Conservation (phyloP, 306 rosid species). For the Quercus variabilis region DNA sequence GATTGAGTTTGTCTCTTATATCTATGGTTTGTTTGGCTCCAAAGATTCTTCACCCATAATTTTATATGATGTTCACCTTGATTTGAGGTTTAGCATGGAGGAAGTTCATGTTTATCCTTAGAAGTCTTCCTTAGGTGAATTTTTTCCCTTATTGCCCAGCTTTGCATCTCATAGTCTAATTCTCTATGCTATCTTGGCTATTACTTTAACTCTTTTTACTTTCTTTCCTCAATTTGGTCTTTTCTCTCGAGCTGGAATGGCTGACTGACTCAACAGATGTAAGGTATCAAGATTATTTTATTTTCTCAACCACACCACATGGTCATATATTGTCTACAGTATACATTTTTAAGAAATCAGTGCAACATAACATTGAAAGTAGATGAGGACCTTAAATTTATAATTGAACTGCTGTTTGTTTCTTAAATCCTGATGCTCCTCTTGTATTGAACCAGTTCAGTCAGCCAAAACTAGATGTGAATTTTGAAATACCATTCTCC, state of each 20-base stretch:
- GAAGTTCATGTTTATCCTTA: neutral
- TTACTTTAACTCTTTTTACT: neutral
- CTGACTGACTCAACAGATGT: neutral
- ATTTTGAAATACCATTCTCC: neutral
- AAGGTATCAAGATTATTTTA: neutral
- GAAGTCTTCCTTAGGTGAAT: neutral
- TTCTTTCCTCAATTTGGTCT: neutral
- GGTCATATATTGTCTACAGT: too few relatives aligned
- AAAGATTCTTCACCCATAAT: neutral
- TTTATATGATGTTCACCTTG: neutral
- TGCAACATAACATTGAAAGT: too few relatives aligned
- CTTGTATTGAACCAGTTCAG: neutral
- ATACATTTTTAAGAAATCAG: too few relatives aligned
- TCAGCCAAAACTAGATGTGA: neutral
- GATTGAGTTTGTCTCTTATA: neutral
- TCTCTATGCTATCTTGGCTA: neutral
- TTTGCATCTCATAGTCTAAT: neutral
- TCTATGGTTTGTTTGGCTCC: neutral
- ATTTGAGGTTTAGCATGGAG: neutral
- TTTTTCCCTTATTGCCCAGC: neutral
- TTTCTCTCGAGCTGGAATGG: neutral
- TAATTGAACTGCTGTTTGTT: neutral
- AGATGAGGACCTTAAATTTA: too few relatives aligned
- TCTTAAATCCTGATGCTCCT: neutral
- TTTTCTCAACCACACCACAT: too few relatives aligned